Conservation (phyloP, 2,329 filamentous ascomycete species). For the Beauveria caledonica region DNA sequence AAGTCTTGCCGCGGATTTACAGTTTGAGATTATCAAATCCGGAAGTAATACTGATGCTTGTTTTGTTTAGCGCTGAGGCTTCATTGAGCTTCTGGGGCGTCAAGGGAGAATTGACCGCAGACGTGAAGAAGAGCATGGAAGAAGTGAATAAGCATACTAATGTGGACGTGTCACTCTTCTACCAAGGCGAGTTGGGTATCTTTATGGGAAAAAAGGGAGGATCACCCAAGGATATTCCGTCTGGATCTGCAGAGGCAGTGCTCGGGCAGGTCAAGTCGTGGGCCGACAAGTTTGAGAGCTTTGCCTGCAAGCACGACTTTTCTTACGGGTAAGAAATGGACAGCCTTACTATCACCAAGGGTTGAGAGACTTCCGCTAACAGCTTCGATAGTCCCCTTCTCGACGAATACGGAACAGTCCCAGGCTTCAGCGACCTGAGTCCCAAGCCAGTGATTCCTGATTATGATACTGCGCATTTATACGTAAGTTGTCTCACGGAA, state of each 20-base stretch:
- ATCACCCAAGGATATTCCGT: neutral
- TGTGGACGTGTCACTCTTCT: neutral
- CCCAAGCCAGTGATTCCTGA: neutral
- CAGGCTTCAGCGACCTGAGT: neutral
- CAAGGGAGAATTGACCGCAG: neutral
- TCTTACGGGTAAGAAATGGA: neutral
- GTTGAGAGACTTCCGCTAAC: neutral
- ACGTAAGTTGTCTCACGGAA: neutral
- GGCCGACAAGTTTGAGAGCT: neutral
- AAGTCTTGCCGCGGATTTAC: neutral
- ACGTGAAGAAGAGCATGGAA: neutral
- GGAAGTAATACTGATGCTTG: no score
- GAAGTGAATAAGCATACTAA: neutral
- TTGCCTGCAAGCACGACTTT: neutral
- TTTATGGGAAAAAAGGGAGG: neutral
- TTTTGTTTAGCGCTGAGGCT: neutral
- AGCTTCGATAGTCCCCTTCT: neutral
- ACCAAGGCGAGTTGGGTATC: neutral
- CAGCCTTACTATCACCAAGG: neutral
- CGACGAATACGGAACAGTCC: neutral
- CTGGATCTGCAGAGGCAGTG: neutral
- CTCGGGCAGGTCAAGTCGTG: neutral
- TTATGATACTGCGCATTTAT: neutral
- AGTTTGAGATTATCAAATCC: accelerated
- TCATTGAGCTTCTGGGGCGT: neutral